Evolutionary conservation across 371 early-diverging fungal genomes (phyloP), one percentile per base, ranked within the genome.

Genomic region (Coemansia sp.): DNA sequence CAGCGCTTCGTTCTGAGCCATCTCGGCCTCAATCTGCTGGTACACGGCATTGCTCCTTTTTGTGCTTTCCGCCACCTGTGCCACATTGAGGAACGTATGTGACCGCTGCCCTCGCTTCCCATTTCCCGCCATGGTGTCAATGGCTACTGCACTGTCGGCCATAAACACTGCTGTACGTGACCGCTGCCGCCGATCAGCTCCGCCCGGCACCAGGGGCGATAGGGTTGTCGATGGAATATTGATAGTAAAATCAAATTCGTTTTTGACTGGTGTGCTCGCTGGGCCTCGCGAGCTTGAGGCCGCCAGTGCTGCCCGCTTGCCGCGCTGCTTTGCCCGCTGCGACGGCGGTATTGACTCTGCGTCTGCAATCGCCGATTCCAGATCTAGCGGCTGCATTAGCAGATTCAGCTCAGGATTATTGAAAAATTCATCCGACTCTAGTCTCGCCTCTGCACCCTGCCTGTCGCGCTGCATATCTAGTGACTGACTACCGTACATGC

Each of bases 141-240:
- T 33, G 20, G 57, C 5, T 6, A 33, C 39, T 12, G 25, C 63
- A 28, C 42, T 25, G 39, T 52, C 63, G 20, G 63, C 63, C 23
- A 40, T 11, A 42, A 54, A 54, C 54, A 63, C 40, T 5, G 68
- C 52, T 11, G 73, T 59, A 16, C 64, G 69, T 26, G 65, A 59
- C 61, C 68, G 54, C 44, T 67, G 58, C 2, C 68, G 67, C n/a
- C 63, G 63, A 18, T 39, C 63, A 2, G 12, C 21, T 14, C 71
- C 61, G 12, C 56, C 20, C 5, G 65, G 62, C 48, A 77, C 59
- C n/a, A 77, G 54, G 2, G 77, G 77, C 26, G 77, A 73, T 42
- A 77, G 62, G 7, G 77, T 72, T 1, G 77, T 77, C 9, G 74
- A 62, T 5, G 77, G 77, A 21, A 77, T 77, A 25, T 72, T 65